Evolutionary conservation across 768 basidiomycete genomes (phyloP), one percentile per base, ranked within the genome.

Genomic region (Boletus vinaceobasis): DNA sequence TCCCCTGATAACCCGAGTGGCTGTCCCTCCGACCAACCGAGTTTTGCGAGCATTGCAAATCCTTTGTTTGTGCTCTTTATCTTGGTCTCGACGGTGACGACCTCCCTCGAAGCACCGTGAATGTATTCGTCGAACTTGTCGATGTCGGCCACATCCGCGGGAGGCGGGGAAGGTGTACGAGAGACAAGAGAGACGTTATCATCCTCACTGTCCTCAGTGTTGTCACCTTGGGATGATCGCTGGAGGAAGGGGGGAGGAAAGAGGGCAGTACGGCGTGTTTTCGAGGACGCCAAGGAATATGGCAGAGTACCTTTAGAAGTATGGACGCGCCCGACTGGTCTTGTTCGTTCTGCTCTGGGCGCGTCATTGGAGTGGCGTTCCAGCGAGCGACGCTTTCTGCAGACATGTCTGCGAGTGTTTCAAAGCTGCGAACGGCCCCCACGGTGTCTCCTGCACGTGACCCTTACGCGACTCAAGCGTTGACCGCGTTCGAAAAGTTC

Each of bases 21-120:
- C 59, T 86, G 82, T 13, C 91, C 91, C 64, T 90, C 88, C 0
- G 78, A 72, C 91, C 91, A 93, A 7, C 91, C 91, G 50, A 93
- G 79, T 71, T 87, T 92, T 32, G 84, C 79, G 2, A 93, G 81
- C 76, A 93, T 79, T 8, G 81, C 76, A 66, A 91, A 92, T 13
- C 91, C 91, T 63, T 85, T 88, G 71, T 93, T 93, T 36, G 82
- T 79, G 39, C 80, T 77, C 66, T 87, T 87, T 62, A 93, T 84
- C 68, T 79, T 90, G 39, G 89, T 92, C 48, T 93, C 86, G 51
- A 92, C 82, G 8, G 91, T 92, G 57, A 92, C 79, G 60, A 84
- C 77, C 64, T 93, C 90, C 32, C 74, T 79, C 45, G 75, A 75
- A 5, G 75, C 64, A 9, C 77, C 76, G 31, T 68, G 73, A 48